Percentiles rank a stretch among this genome's conserved stretches.
Conservation (phyloP, 2,329 filamentous ascomycete genomes). For the Aquanectria penicillioides region DNA sequence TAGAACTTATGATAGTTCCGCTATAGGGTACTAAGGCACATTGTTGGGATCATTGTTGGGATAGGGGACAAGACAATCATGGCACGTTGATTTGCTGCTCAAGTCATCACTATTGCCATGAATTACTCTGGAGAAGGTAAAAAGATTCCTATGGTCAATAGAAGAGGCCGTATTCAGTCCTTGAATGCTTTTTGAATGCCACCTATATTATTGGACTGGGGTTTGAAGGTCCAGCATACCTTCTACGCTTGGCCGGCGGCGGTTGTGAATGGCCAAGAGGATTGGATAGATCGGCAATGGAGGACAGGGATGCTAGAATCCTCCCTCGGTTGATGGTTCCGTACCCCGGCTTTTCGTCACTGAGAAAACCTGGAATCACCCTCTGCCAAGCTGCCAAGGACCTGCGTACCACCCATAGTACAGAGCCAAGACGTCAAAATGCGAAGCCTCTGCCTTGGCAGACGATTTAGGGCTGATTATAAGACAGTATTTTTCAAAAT, state of each 20-base stretch:
- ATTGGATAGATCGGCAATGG: conserved; percentile 17
- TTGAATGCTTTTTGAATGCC: too few species aligned
- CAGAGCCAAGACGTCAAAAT: background rate
- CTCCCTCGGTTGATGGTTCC: background rate
- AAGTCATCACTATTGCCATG: too few species aligned
- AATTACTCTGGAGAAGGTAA: too few species aligned
- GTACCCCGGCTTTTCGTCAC: background rate
- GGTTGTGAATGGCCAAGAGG: background rate
- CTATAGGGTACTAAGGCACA: background rate
- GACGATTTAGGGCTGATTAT: background rate
- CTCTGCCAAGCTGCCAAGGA: background rate
- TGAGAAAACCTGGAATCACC: background rate
- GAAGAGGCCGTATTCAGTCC: background rate
- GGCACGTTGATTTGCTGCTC: too few species aligned
- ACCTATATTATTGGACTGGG: too few species aligned
- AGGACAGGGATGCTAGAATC: background rate
- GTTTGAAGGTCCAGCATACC: background rate
- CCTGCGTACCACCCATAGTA: background rate
- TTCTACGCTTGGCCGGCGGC: background rate
- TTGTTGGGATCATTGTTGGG: too few species aligned
- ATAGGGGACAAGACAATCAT: background rate
- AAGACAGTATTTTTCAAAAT: too few species aligned
- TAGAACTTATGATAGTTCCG: background rate
- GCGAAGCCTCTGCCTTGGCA: background rate
- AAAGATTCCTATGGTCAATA: too few species aligned